Evolutionary conservation across 2,329 filamentous ascomycete genomes (phyloP), one percentile per base, ranked within the genome.

Genomic region (Epichloe scottii): DNA sequence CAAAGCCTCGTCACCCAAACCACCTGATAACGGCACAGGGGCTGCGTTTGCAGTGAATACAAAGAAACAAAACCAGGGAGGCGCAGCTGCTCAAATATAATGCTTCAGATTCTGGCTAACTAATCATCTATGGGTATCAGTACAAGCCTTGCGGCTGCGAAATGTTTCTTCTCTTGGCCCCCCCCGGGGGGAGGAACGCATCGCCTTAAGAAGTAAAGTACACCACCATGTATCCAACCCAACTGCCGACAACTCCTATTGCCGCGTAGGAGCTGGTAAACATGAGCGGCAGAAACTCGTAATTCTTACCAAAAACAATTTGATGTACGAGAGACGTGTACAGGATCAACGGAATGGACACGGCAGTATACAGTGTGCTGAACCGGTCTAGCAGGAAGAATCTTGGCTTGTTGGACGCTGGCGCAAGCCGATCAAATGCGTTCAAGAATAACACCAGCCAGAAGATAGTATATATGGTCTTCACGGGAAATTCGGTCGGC

Each of bases 231-330:
- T 95, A 96, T 10, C 93, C 90, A 40, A 96, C 62, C 91, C 91
- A 97, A 69, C 93, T 97, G 3, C 89, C 89, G 17, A 96, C 82
- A 0, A 97, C 90, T n/a, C 93, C 93, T 52, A 97, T 74, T 4
- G 93, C 93, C 35, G 86, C 88, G 67, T 97, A 98, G 12, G 87
- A 86, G 72, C 91, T 97, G 58, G 84, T 96, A 64, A 97, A 93
- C 91, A 98, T 97, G 59, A 97, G 72, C 26, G 93, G 93, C 50
- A 98, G 69, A 66, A 97, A 98, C 68, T 96, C 89, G 60, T 87
- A 88, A 56, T 74, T 79, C 61, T 81, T 78, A 0, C 89, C 89
- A 70, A 95, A 96, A 4, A 94, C 70, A n/a, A 91, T 66, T 46
- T 81, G 78, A 66, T 98, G 93, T 7, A 93, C 57, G 48, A 96